Conservation (phyloP, 768 basidiomycete genomes). For the Amanita molliuscula region DNA sequence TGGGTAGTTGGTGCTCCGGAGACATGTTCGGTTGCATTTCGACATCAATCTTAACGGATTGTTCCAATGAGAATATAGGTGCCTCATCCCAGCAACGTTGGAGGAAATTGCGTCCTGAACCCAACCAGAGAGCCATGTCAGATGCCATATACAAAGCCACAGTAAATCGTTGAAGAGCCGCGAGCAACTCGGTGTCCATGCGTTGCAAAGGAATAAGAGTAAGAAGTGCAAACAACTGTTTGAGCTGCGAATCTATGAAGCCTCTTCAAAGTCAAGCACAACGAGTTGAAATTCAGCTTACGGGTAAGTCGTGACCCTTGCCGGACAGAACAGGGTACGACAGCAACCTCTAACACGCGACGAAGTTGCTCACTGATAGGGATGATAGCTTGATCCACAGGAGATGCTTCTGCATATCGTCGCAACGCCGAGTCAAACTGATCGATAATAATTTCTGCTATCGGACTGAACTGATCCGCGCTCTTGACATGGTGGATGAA, state of each 20-base stretch:
- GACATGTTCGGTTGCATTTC: background rate
- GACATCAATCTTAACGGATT: background rate
- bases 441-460: conserved; percentile 44
- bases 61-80: background rate
- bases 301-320: conserved; percentile 61
- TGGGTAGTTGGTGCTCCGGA: conserved; percentile 2
- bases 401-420: conserved; percentile 7
- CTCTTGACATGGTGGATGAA: conserved; percentile 75
- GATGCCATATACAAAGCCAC: conserved; percentile 29
- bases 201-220: background rate
- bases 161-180: conserved; percentile 27
- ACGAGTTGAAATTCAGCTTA: conserved; percentile 21
- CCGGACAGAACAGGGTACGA: conserved; percentile 51
- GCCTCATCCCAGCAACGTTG: conserved; percentile 33
- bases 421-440: conserved; percentile 21
- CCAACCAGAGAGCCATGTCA: conserved; percentile 40
- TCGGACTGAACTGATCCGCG: conserved; percentile 47
- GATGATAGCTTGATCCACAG: conserved; percentile 2
- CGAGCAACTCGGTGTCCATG: conserved; percentile 18
- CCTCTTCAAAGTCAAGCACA: background rate
- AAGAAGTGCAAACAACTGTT: conserved; percentile 2
- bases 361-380: conserved; percentile 29
- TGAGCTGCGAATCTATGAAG: background rate
- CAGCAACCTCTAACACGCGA: conserved; percentile 45
- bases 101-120: conserved; percentile 45